Evolutionary conservation across 352 stramenopile genomes (phyloP).

Genomic region (Paralagenidium karlingii): DNA sequence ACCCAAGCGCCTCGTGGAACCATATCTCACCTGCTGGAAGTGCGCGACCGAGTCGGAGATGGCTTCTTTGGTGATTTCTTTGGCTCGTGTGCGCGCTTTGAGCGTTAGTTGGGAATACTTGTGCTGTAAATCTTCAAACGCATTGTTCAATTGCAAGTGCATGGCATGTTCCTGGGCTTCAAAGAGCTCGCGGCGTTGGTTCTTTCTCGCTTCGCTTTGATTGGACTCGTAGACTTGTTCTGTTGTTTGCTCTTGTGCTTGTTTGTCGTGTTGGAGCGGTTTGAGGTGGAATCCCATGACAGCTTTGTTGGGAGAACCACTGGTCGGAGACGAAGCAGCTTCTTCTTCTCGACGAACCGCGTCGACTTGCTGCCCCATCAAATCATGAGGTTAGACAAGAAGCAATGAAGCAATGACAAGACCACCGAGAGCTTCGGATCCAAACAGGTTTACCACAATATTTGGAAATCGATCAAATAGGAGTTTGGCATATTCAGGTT

Average conservation of each 20-base stretch:
- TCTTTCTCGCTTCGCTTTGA: conserved; percentile 9
- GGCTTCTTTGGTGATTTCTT: conserved; percentile 18
- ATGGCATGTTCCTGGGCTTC: no score
- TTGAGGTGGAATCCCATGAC: no score
- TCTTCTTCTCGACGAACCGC: no score
- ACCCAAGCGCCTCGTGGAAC: conserved; percentile 1
- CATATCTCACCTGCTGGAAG: conserved; percentile 33
- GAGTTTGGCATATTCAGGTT: conserved; percentile 34
- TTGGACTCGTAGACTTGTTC: conserved; percentile 7
- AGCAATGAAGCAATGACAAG: conserved; percentile 3
- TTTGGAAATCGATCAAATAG: conserved; percentile 54
- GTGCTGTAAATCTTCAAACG: conserved; percentile 7
- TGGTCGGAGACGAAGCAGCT: no score
- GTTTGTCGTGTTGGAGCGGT: no score
- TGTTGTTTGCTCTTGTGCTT: conserved; percentile 24
- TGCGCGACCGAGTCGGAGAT: conserved; percentile 32
- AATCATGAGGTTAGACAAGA: conserved; percentile 15
- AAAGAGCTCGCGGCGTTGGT: conserved; percentile 1
- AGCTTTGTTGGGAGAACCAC: no score
- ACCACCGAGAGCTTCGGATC: conserved; percentile 6
- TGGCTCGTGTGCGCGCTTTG: conserved; percentile 18
- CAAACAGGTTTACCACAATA: conserved; percentile 38
- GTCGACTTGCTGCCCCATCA: conserved; percentile 24
- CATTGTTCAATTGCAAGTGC: conserved; percentile 6
- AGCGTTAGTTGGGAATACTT: conserved; percentile 8